Evolutionary conservation across 2,329 filamentous ascomycete species (phyloP), one percentile per base, ranked within the genome.

Genomic region (Penicillium sp.): DNA sequence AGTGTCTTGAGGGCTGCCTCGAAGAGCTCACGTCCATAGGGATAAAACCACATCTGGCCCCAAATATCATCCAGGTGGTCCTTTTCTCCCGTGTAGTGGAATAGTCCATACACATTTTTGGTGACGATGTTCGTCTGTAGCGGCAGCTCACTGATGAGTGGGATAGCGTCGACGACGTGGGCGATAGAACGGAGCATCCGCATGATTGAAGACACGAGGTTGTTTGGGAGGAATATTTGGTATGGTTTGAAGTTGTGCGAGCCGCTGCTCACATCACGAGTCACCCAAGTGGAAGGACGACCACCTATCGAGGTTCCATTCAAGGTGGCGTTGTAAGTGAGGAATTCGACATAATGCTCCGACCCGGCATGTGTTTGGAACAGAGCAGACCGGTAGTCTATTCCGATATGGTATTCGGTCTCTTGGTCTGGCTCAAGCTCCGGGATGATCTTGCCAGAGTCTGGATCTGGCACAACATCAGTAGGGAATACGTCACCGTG

Each of bases 331-430:
- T 48, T 47, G 24, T 23, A 56, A 13, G 41, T 37, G 46, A 52
- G 47, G 18, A 44, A 46, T 13, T 54, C 50, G 3, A 58, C 26
- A 12, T 50, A 39, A 23, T 52, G 49, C 3, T 57, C 55, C 3
- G 49, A 57, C 5, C 51, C 55, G 12, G 46, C 55, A 12, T 49
- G 46, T 13, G 55, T 57, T 21, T 57, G 55, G 37, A 57, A 57
- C 9, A 57, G 29, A 5, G 23, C 36, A 4, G 51, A 52, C 12
- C 33, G 40, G 43, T 57, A 42, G 33, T 57, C 55, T 3, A 57
- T 41, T 20, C 55, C 55, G 15, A 57, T 48, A 24, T 54, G 51
- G 7, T 44, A 52, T 30, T 57, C 55, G 9, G 49, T 52, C 8
- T 42, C 17, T 34, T 55, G 53, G 3, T 32, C 46, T 3, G 42